Conservation (phyloP, 805 yeast species). For the Zygoascus flipseniorum region DNA sequence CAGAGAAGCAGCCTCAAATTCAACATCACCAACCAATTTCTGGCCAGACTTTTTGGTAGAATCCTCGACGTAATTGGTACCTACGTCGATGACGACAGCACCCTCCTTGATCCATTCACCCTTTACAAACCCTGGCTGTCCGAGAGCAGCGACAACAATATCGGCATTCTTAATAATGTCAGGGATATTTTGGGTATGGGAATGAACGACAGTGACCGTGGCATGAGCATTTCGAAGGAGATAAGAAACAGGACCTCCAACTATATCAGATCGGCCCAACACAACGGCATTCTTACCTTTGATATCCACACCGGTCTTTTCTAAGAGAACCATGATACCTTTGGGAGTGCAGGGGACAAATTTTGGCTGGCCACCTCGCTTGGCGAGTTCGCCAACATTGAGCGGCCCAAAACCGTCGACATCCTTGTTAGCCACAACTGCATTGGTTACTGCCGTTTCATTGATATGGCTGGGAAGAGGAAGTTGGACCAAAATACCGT, state of each 20-base stretch:
- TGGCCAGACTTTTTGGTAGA: conserved; percentile 64
- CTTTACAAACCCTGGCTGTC: conserved; percentile 73
- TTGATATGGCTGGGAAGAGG: conserved; percentile 78
- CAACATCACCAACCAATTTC: conserved; percentile 92
- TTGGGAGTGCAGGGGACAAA: conserved; percentile 94
- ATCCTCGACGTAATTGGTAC: conserved; percentile 84
- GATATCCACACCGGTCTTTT: conserved; percentile 55
- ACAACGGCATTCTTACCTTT: conserved; percentile 86
- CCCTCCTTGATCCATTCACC: conserved; percentile 85
- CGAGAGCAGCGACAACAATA: conserved; percentile 86
- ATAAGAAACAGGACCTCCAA: conserved; percentile 88
- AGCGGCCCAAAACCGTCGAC: conserved; percentile 91
- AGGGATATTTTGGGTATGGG: conserved; percentile 57
- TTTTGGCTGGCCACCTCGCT: conserved; percentile 72
- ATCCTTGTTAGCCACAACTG: conserved; percentile 77
- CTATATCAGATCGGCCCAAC: conserved; percentile 91
- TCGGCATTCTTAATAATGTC: conserved; percentile 61
- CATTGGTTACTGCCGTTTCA: conserved; percentile 70
- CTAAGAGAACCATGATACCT: conserved; percentile 77
- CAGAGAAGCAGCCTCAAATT: conserved; percentile 55
- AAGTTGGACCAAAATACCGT: conserved; percentile 83
- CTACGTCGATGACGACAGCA: conserved; percentile 86
- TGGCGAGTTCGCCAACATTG: conserved; percentile 85
- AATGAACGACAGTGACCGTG: conserved; percentile 83
- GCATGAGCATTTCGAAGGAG: conserved; percentile 67